Percentiles rank a stretch among this genome's conserved stretches.
These are phyloP conservation scores for Meyerozyma elateridarum DNA, from an alignment of 1,139 yeast species.

Conservation along the genomic window DNA sequence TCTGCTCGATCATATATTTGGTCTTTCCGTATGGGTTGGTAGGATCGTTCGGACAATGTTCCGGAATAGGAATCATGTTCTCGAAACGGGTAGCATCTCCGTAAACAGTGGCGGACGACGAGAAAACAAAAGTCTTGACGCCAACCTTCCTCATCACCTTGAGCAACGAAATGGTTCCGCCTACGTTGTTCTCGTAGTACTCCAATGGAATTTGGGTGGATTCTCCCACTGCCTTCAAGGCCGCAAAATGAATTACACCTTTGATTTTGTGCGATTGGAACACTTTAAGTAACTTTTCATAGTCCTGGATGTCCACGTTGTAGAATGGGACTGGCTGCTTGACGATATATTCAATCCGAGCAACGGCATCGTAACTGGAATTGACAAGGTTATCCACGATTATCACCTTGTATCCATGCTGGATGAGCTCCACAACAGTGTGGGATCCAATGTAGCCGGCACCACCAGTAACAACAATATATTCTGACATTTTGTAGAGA, in stretches of 20 bases:
- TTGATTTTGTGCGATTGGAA: conserved; percentile 48
- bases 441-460: conserved; percentile 88
- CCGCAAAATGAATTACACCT: conserved; percentile 81
- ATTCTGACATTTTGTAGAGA: conserved; percentile 11
- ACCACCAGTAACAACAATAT: conserved; percentile 77
- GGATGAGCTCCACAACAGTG: conserved; percentile 62
- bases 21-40: conserved; percentile 78
- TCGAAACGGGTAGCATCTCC: conserved; percentile 77
- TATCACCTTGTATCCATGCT: conserved; percentile 64
- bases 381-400: conserved; percentile 68
- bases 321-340: conserved; percentile 49
- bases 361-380: conserved; percentile 65
- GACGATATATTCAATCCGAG: conserved; percentile 57
- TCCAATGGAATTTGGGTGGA: conserved; percentile 67
- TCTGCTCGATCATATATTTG: conserved; percentile 60
- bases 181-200: conserved; percentile 67
- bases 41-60: conserved; percentile 71
- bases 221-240: conserved; percentile 81
- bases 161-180: conserved; percentile 60
- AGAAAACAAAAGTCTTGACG: conserved; percentile 64
- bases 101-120: conserved; percentile 80
- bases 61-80: conserved; percentile 77
- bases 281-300: conserved; percentile 41
- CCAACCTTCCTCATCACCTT: conserved; percentile 43
- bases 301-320: conserved; percentile 56